A percentile compares a stretch with the other conserved stretches of the same genome.
phyloP scores from a whole-genome alignment of 768 basidiomycete genomes.

The Panaeolus papilionaceus region DNA sequence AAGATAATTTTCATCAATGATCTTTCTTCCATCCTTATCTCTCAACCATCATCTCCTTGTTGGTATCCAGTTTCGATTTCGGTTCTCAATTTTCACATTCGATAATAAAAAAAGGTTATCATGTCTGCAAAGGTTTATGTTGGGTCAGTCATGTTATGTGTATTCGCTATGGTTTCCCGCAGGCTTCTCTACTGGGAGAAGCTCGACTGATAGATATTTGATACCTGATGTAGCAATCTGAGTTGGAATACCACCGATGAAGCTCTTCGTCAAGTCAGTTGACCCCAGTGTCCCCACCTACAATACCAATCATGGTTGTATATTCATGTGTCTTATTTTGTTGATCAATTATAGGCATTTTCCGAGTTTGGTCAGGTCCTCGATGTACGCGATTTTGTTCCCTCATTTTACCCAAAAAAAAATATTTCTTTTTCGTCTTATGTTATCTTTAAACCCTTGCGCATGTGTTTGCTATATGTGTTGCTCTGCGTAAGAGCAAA shows the following conservation, averaged over 20 bases:
- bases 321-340: conserved; percentile 31
- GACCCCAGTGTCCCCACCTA: conserved; percentile 37
- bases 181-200: conserved; percentile 55
- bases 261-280: conserved; percentile 84
- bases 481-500: conserved; percentile 34
- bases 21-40: conserved; percentile 42
- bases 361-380: conserved; percentile 77
- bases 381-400: conserved; percentile 79
- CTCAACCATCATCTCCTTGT: conserved; percentile 59
- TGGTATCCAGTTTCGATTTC: conserved; percentile 60
- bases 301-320: conserved; percentile 37
- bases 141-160: conserved; percentile 83
- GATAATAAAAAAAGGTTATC: conserved; percentile 61
- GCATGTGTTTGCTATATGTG: conserved; percentile 31
- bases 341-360: conserved; percentile 80
- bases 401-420: conserved; percentile 20
- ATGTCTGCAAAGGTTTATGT: conserved; percentile 91
- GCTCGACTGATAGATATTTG: conserved; percentile 64
- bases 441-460: conserved; percentile 29
- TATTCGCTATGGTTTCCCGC: conserved; percentile 52
- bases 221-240: conserved; percentile 79
- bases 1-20: conserved; percentile 34
- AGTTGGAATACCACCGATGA: conserved; percentile 98
- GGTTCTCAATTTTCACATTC: conserved; percentile 53
- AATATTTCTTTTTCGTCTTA: background rate